A percentile compares a stretch with the other conserved stretches of the same genome.
These are phyloP conservation scores for Talaromyces sp. DNA, from an alignment of 2,329 filamentous ascomycete genomes.

Conservation along the genomic window DNA sequence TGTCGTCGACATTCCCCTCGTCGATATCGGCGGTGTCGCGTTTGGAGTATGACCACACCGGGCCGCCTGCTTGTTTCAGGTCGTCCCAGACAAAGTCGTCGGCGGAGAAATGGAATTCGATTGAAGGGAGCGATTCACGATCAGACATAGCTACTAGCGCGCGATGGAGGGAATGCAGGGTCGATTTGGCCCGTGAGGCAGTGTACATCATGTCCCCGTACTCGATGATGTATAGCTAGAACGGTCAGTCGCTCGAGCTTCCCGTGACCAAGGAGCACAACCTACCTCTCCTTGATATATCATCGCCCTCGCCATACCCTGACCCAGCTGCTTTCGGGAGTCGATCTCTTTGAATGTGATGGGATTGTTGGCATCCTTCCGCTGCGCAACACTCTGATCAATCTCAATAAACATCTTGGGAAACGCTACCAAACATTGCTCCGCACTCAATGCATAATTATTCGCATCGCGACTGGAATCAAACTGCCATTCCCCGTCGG, in stretches of 20 bases:
- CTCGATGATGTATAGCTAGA: slow-evolving; percentile 37
- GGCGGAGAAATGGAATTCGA: slow-evolving; percentile 49
- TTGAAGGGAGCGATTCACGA: slow-evolving; percentile 42
- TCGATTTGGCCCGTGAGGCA: slow-evolving; percentile 39
- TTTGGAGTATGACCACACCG: slow-evolving; percentile 39
- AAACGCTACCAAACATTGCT: slow-evolving; percentile 40
- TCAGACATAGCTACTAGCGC: slow-evolving; percentile 43
- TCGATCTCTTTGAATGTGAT: slow-evolving; percentile 37
- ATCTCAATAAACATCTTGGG: slow-evolving; percentile 39
- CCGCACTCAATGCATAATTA: slow-evolving; percentile 35
- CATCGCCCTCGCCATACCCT: slow-evolving; percentile 38
- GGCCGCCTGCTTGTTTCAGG: slow-evolving; percentile 14
- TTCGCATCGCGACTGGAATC: slow-evolving; percentile 31
- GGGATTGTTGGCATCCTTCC: slow-evolving; percentile 22
- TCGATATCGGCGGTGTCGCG: slow-evolving; percentile 30
- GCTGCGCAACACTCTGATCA: slow-evolving; percentile 30
- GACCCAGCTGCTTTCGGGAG: slow-evolving; percentile 27
- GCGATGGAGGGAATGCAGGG: slow-evolving; percentile 48
- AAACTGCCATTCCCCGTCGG: slow-evolving; percentile 32
- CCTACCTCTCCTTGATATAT: slow-evolving; percentile 37
- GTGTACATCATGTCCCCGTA: slow-evolving; percentile 34
- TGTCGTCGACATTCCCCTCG: slow-evolving; percentile 29
- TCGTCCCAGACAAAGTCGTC: slow-evolving; percentile 41
- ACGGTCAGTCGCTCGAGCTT: background rate
- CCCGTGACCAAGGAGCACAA: background rate